Evolutionary conservation across 768 basidiomycete genomes (phyloP).

Genomic region (Rhizopogon salebrosus): DNA sequence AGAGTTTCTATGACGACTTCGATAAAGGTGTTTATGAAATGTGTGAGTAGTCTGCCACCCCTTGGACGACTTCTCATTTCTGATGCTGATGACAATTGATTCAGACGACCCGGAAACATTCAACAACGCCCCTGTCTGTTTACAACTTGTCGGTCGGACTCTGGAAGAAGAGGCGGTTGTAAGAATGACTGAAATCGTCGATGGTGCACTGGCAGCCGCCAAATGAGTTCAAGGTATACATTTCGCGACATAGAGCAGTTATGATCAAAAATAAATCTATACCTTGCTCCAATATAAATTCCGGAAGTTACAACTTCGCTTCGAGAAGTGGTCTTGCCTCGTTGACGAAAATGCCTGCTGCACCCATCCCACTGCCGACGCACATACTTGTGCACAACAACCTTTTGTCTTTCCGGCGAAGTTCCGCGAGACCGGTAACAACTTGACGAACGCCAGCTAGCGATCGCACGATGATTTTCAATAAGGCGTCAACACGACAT

Average conservation of each 20-base stretch:
- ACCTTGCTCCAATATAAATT: not conserved
- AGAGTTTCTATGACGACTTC: slow-evolving; percentile 39
- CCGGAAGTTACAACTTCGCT: slow-evolving; percentile 19
- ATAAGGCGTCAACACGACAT: not conserved
- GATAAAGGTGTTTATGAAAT: slow-evolving; percentile 48
- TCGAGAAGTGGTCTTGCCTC: slow-evolving; percentile 34
- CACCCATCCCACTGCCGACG: slow-evolving; percentile 86
- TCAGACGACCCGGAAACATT: slow-evolving; percentile 56
- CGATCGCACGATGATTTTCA: slow-evolving; percentile 11
- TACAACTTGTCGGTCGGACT: slow-evolving; percentile 67
- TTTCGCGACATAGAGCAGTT: not conserved
- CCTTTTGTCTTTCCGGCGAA: slow-evolving; percentile 60
- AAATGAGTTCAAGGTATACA: not conserved
- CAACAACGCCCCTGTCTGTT: slow-evolving; percentile 51
- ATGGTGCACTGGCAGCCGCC: slow-evolving; percentile 38
- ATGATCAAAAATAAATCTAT: not conserved
- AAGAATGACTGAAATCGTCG: slow-evolving; percentile 62
- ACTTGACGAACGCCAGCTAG: slow-evolving; percentile 82
- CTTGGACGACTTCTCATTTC: not conserved
- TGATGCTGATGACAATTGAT: slow-evolving; percentile 3
- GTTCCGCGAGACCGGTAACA: slow-evolving; percentile 81
- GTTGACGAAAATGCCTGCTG: slow-evolving; percentile 76
- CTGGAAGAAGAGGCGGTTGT: slow-evolving; percentile 75
- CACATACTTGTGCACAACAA: slow-evolving; percentile 82
- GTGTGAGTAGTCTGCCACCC: slow-evolving; percentile 37